Evolutionary conservation across 2,329 filamentous ascomycete genomes (phyloP).

Genomic region (Parastagonospora avenae): DNA sequence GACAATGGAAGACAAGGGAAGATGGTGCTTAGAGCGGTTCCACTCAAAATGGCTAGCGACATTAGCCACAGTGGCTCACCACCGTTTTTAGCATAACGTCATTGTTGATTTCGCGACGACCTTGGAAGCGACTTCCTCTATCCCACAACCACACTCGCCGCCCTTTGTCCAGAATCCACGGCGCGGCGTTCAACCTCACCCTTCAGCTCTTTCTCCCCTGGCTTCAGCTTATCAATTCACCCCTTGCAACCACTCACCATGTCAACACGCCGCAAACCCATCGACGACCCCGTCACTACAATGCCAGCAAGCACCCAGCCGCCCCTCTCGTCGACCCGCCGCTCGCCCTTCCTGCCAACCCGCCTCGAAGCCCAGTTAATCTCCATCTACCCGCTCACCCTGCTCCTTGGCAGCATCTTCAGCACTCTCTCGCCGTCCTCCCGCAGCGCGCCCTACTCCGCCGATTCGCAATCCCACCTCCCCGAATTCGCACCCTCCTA

Average conservation of each 20-base stretch:
- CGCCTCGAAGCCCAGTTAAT: slow-evolving; percentile 69
- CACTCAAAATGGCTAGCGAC: slow-evolving; percentile 17
- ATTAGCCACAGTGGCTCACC: slow-evolving; percentile 28
- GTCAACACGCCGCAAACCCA: slow-evolving; percentile 40
- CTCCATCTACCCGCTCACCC: slow-evolving; percentile 73
- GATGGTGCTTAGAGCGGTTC: slow-evolving; percentile 10
- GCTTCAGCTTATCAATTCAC: not conserved
- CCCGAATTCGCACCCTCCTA: slow-evolving; percentile 71
- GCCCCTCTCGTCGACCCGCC: slow-evolving; percentile 30
- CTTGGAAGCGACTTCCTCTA: not conserved
- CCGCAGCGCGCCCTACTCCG: slow-evolving; percentile 64
- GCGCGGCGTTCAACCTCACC: not conserved
- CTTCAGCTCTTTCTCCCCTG: not conserved
- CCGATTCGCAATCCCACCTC: slow-evolving; percentile 66
- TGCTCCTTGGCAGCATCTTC: slow-evolving; percentile 83
- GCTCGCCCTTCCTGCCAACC: slow-evolving; percentile 70
- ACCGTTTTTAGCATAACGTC: slow-evolving; percentile 26
- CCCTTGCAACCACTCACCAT: slow-evolving; percentile 19
- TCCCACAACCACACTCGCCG: no score
- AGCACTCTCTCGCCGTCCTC: slow-evolving; percentile 76
- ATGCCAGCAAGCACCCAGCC: slow-evolving; percentile 30
- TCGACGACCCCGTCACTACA: slow-evolving; percentile 17
- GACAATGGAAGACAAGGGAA: slow-evolving; percentile 13
- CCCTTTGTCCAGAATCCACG: no score
- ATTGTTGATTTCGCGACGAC: slow-evolving; percentile 16